phyloP scores from a whole-genome alignment of 352 stramenopile species.

The Globisporangium takayamanum region DNA sequence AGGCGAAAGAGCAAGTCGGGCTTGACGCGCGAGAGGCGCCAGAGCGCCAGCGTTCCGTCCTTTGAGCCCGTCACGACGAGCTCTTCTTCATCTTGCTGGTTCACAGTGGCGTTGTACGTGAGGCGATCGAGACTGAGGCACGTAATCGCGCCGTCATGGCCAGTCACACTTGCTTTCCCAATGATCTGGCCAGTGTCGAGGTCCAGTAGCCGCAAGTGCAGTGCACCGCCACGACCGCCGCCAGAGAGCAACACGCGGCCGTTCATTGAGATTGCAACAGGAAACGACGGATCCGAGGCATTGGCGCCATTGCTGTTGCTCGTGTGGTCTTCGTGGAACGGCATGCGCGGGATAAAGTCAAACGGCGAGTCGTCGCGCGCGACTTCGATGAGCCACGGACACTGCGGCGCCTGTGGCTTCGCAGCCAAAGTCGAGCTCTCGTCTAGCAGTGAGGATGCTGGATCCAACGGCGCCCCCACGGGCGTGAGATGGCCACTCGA shows the following conservation, averaged over 20 bases:
- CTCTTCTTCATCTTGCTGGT: conserved; percentile 59
- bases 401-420: conserved; percentile 15
- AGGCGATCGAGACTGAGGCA: conserved; percentile 67
- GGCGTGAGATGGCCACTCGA: not conserved
- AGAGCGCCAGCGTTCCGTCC: conserved; percentile 63
- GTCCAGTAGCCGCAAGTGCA: conserved; percentile 74
- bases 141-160: conserved; percentile 60
- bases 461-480: conserved; percentile 1
- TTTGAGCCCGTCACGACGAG: conserved; percentile 64
- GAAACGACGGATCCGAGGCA: conserved; percentile 23
- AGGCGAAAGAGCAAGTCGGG: conserved; percentile 66
- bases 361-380: conserved; percentile 68
- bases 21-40: conserved; percentile 68
- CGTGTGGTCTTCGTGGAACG: conserved; percentile 51
- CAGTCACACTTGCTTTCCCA: conserved; percentile 75
- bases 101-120: conserved; percentile 31
- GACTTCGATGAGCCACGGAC: conserved; percentile 66
- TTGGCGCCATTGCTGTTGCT: conserved; percentile 9
- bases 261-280: conserved; percentile 59
- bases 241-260: conserved; percentile 68
- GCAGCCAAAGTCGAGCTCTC: not conserved
- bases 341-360: conserved; percentile 73
- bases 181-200: conserved; percentile 78
- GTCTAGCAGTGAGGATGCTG: not conserved
- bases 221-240: conserved; percentile 59